Evolutionary conservation across 306 rosid genomes (phyloP).

Genomic region (Elaeagnus macrophylla): DNA sequence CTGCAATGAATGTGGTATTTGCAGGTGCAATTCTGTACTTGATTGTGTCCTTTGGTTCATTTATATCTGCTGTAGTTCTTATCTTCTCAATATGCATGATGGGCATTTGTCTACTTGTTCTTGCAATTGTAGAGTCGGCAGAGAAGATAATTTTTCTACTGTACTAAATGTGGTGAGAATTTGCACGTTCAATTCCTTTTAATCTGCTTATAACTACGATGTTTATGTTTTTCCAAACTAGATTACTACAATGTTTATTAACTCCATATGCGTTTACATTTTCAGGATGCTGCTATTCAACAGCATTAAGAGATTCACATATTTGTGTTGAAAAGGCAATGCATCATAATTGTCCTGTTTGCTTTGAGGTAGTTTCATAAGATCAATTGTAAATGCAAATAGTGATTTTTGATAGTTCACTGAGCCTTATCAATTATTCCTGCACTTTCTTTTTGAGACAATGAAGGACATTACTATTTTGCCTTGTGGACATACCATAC

Average conservation of each 20-base stretch:
- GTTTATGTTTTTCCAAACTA: no score
- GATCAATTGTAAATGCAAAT: not conserved
- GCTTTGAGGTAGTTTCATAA: conserved; percentile 54
- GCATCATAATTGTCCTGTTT: conserved; percentile 85
- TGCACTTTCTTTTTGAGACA: no score
- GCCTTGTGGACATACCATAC: no score
- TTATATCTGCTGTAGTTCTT: not conserved
- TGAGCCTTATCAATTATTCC: not conserved
- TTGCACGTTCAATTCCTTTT: not conserved
- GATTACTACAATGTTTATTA: conserved; percentile 4
- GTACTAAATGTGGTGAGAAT: conserved; percentile 55
- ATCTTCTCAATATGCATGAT: not conserved
- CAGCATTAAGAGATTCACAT: conserved; percentile 43
- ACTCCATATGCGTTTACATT: conserved; percentile 6
- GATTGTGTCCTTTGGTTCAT: not conserved
- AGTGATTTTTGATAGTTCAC: conserved; percentile 3
- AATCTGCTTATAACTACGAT: not conserved
- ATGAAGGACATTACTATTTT: no score
- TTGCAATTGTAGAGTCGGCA: conserved; percentile 47
- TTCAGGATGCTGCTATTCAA: conserved; percentile 76
- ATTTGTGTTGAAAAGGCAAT: conserved; percentile 70
- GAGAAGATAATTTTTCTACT: conserved; percentile 64
- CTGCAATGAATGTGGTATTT: conserved; percentile 73
- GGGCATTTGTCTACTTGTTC: not conserved
- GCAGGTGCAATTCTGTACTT: conserved; percentile 47